Conservation (phyloP, 2,329 filamentous ascomycete species). For the Colletotrichum falcatum region DNA sequence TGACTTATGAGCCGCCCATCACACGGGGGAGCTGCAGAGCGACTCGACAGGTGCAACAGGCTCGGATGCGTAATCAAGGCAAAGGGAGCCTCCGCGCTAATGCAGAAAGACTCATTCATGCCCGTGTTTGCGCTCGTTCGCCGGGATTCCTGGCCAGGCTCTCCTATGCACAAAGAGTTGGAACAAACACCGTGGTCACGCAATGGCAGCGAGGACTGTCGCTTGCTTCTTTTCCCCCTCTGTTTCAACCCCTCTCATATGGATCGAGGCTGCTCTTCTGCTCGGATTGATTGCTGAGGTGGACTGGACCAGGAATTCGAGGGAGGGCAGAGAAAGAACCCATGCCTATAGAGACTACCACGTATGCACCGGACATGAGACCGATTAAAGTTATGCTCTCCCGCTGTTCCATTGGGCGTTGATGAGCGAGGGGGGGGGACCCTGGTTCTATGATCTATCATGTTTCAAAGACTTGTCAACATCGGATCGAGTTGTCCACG, state of each 20-base stretch:
- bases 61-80: not conserved
- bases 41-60: too few species aligned
- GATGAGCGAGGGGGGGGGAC: constrained; percentile 8
- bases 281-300: constrained; percentile 33
- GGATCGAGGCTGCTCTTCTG: constrained; percentile 4
- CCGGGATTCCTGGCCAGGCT: constrained; percentile 2
- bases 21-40: not conserved
- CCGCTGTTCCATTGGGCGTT: constrained; percentile 10
- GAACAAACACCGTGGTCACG: constrained; percentile 12
- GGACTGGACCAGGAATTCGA: constrained; percentile 13
- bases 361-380: constrained; percentile 19
- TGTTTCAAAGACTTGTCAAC: constrained; percentile 23
- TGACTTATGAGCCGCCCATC: not conserved
- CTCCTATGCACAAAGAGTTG: constrained; percentile 28
- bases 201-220: not conserved
- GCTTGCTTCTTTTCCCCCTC: constrained; percentile 25
- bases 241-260: constrained; percentile 28
- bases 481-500: constrained; percentile 11
- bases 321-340: not conserved
- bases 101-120: not conserved
- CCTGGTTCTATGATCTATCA: constrained; percentile 11
- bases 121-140: not conserved
- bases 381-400: constrained; percentile 29
- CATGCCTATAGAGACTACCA: not conserved
- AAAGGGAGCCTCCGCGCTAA: not conserved